Conservation (phyloP, 352 stramenopile species). For the Globisporangium abappressorium region DNA sequence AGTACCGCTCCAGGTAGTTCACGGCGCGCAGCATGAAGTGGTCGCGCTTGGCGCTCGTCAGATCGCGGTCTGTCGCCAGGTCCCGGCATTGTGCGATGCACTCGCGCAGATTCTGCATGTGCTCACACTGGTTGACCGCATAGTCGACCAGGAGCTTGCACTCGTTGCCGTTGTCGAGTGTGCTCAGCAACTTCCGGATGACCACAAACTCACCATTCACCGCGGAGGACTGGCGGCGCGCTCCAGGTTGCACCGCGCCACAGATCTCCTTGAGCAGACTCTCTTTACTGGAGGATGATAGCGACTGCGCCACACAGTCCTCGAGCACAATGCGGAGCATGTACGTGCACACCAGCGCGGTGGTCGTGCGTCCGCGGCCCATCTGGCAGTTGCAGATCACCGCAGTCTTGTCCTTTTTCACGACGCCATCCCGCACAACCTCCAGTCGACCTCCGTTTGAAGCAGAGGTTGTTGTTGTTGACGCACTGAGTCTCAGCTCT, state of each 20-base stretch:
- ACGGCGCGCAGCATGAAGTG: conserved; percentile 83
- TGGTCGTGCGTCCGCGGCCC: conserved; percentile 84
- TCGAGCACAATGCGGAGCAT: conserved; percentile 80
- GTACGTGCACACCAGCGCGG: conserved; percentile 84
- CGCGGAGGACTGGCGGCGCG: conserved; percentile 52
- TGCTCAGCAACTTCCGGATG: conserved; percentile 67
- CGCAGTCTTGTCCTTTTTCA: conserved; percentile 46
- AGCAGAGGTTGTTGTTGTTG: neutral
- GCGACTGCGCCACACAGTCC: conserved; percentile 22
- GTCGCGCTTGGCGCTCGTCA: conserved; percentile 65
- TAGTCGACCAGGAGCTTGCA: conserved; percentile 70
- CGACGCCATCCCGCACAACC: neutral
- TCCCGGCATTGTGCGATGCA: conserved; percentile 81
- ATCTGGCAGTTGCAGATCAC: conserved; percentile 92
- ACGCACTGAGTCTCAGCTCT: conserved; percentile 40
- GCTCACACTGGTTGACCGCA: conserved; percentile 74
- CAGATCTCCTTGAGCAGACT: conserved; percentile 28
- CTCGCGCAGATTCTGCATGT: conserved; percentile 84
- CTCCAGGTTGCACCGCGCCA: neutral
- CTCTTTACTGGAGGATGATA: conserved; percentile 1
- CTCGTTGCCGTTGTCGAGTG: conserved; percentile 64
- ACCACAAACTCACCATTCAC: conserved; percentile 65
- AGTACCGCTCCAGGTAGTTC: conserved; percentile 89
- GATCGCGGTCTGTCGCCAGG: conserved; percentile 65
- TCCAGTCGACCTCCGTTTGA: neutral